Percentiles rank a stretch among this genome's conserved stretches.
These are phyloP conservation scores for Fermentozyma sake DNA, from an alignment of 1,139 yeast genomes.

Conservation along the genomic window DNA sequence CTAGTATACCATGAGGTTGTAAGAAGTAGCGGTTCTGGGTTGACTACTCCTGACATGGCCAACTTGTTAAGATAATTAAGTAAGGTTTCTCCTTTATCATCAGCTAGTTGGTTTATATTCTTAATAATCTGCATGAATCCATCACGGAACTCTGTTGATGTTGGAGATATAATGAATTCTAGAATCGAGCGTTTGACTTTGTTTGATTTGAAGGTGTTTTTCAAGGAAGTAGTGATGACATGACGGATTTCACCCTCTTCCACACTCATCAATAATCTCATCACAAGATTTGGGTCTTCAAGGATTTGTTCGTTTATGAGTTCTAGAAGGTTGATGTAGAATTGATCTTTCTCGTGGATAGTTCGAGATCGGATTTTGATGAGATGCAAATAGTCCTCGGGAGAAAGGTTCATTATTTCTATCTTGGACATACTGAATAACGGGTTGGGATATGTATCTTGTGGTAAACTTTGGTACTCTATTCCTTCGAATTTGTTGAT, in stretches of 20 bases:
- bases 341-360: slow-evolving; percentile 23
- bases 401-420: slow-evolving; percentile 19
- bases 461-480: too few species aligned
- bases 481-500: too few species aligned
- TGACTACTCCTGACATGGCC: slow-evolving; percentile 20
- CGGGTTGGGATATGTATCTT: slow-evolving; percentile 31
- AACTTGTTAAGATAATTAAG: slow-evolving; percentile 19
- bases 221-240: slow-evolving; percentile 12
- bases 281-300: slow-evolving; percentile 20
- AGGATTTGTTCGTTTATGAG: slow-evolving; percentile 27
- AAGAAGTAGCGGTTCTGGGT: slow-evolving; percentile 21
- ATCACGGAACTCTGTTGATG: slow-evolving; percentile 12
- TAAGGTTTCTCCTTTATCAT: slow-evolving; percentile 14
- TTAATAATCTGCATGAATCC: slow-evolving; percentile 19
- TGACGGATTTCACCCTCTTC: slow-evolving; percentile 12
- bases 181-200: slow-evolving; percentile 26
- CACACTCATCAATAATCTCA: slow-evolving; percentile 16
- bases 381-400: slow-evolving; percentile 22
- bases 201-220: slow-evolving; percentile 13
- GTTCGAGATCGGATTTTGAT: slow-evolving; percentile 21
- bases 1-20: slow-evolving; percentile 14
- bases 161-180: slow-evolving; percentile 22
- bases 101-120: slow-evolving; percentile 7
- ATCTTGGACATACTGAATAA: slow-evolving; percentile 24
- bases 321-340: slow-evolving; percentile 27